These are phyloP conservation scores for Camelina sativa DNA, from an alignment of 345 rosid genomes.

Conservation along the genomic window DNA sequence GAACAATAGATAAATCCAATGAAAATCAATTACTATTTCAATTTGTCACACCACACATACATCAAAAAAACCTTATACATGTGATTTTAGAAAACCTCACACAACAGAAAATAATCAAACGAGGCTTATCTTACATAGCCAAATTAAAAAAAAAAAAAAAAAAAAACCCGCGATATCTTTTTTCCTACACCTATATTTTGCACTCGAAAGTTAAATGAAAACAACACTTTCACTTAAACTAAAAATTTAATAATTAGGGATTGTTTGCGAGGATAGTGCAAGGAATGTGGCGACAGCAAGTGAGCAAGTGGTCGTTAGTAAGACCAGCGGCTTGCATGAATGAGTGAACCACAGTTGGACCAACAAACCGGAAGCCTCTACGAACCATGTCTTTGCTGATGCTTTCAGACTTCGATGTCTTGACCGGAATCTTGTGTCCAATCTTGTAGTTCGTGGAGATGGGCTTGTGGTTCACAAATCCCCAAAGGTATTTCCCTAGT, in stretches of 20 bases:
- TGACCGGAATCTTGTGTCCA: conserved; percentile 60
- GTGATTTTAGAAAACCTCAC: conserved; percentile 36
- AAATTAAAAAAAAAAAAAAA: not conserved
- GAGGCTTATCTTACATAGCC: conserved; percentile 30
- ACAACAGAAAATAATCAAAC: conserved; percentile 10
- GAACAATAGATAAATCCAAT: not conserved
- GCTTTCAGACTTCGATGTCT: conserved; percentile 71
- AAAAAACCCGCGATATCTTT: not conserved
- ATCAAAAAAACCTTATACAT: conserved; percentile 40
- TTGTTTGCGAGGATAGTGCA: conserved; percentile 37
- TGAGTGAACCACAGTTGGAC: conserved; percentile 68
- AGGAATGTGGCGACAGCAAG: conserved; percentile 48
- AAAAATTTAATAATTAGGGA: not conserved
- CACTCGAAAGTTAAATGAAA: conserved; percentile 41
- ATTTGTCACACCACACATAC: conserved; percentile 44
- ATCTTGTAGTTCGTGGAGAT: conserved; percentile 52
- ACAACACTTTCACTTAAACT: conserved; percentile 29
- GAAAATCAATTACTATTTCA: conserved; percentile 26
- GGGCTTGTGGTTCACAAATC: conserved; percentile 58
- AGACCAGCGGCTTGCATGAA: conserved; percentile 79
- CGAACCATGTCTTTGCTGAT: conserved; percentile 74
- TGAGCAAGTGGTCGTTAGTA: conserved; percentile 63
- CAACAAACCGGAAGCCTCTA: conserved; percentile 64
- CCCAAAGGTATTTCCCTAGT: conserved; percentile 64
- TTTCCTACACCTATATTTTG: conserved; percentile 28